These are phyloP conservation scores for Chalciporus pseudorubinellus DNA, from an alignment of 768 basidiomycete species.

Conservation along the genomic window DNA sequence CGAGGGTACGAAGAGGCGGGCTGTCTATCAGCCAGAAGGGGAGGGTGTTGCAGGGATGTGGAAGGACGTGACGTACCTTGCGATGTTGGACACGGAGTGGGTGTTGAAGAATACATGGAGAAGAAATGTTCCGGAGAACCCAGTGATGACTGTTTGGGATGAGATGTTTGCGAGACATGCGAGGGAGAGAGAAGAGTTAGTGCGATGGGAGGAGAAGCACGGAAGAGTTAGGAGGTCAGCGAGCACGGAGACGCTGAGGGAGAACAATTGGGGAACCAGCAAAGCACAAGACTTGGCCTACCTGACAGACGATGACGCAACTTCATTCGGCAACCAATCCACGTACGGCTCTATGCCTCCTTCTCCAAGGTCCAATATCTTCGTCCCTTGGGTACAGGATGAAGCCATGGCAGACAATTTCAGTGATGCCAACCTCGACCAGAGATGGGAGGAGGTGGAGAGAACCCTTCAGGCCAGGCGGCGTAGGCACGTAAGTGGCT, in stretches of 20 bases:
- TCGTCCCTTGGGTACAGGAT: constrained; percentile 16
- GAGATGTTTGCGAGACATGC: constrained; percentile 58
- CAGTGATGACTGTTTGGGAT: constrained; percentile 54
- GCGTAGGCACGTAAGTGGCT: neutral
- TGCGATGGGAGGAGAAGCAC: constrained; percentile 48
- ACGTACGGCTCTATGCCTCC: constrained; percentile 16
- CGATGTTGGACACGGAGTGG: constrained; percentile 64
- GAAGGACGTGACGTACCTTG: constrained; percentile 61
- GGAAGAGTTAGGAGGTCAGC: constrained; percentile 29
- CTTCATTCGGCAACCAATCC: constrained; percentile 19
- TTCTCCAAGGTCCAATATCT: constrained; percentile 17
- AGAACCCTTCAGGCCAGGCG: constrained; percentile 6
- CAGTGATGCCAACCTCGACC: neutral
- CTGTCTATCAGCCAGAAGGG: constrained; percentile 43
- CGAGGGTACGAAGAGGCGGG: constrained; percentile 61
- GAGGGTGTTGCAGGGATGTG: constrained; percentile 42
- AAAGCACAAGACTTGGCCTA: constrained; percentile 12
- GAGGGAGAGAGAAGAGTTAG: constrained; percentile 53
- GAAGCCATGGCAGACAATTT: constrained; percentile 6
- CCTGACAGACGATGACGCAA: constrained; percentile 16
- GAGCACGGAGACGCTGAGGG: constrained; percentile 45
- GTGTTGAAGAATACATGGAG: constrained; percentile 32
- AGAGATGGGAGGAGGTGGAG: constrained; percentile 18
- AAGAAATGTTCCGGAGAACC: constrained; percentile 1
- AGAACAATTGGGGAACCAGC: neutral